Evolutionary conservation across 192 early-diverging fungal genomes (phyloP), one percentile per base, ranked within the genome.

Genomic region (Glomus cerebriforme): DNA sequence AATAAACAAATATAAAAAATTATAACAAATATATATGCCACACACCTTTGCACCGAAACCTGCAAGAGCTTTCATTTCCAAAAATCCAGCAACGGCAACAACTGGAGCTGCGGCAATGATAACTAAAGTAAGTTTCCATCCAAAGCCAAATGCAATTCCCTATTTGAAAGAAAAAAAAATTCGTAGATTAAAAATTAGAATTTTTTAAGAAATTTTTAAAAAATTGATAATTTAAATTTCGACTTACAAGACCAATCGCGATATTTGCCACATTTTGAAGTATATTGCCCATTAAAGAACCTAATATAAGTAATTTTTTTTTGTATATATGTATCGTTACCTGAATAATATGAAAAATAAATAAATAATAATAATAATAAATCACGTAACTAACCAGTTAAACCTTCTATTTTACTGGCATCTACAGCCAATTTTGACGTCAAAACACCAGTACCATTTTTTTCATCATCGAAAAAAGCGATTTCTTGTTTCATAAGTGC

Each of bases 371-470:
- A n/a, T n/a, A n/a, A 87, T 87, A 60, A 85, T 84, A 26, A 81
- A 31, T 34, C 82, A 74, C 32, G 78, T 73, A 49, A 79, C 82
- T 27, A 87, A 35, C 37, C 74, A 70, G 68, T 45, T 62, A 75
- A 75, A 29, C 74, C 74, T 62, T 75, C 43, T 12, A 75, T 27
- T 34, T 63, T 34, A n/a, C 54, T 37, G 0, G 94, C 92, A 82
- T 98, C 97, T 17, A 90, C 90, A 7, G 96, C 93, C 47, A 98
- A 87, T 39, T 90, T 85, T 19, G 93, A 89, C n/a, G 94, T 94
- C 49, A 98, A 82, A 26, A 91, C 89, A 34, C 97, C 97, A 6
- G 91, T 89, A 58, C 88, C 86, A 81, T 93, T 92, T 49, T 86
- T 86, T 75, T 91, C 90, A 15, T 89, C 80, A 83, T 98, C 96